These are phyloP conservation scores for Plasmodium coatneyi DNA, from an alignment of 169 alveolate genomes.

Conservation along the genomic window DNA sequence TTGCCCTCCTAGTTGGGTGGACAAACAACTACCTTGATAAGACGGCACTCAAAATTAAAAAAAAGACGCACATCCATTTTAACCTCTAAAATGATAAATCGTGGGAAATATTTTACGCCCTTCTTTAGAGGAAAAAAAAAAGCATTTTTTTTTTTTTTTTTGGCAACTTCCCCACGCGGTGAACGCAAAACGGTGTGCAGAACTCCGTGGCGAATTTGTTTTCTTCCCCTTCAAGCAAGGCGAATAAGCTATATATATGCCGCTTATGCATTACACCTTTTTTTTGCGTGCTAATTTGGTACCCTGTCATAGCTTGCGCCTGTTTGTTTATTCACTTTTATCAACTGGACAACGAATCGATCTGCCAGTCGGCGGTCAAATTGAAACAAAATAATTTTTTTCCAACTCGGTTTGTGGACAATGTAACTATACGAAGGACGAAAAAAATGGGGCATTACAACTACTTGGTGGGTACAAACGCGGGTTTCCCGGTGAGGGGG, in stretches of 20 bases:
- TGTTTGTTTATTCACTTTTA: not conserved
- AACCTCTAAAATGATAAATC: not conserved
- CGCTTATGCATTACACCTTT: not conserved
- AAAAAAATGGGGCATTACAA: not conserved
- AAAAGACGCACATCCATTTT: not conserved
- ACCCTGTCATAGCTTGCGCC: not conserved
- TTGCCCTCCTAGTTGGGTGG: not conserved
- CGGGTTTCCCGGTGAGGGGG: not conserved
- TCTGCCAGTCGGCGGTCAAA: not conserved
- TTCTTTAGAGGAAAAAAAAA: not conserved
- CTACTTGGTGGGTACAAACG: not conserved
- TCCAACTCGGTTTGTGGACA: not conserved
- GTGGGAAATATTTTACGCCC: not conserved
- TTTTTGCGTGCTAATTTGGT: not conserved
- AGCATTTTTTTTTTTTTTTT: no score
- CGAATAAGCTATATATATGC: not conserved
- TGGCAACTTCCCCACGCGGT: not conserved
- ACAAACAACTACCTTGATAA: not conserved
- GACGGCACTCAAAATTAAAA: not conserved
- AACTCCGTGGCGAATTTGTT: not conserved
- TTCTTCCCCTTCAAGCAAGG: not conserved
- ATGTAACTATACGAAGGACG: not conserved
- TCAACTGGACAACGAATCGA: not conserved
- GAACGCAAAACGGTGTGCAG: not conserved
- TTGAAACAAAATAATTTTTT: not conserved